Percentiles rank a stretch among this genome's conserved stretches.
These are phyloP conservation scores for Chalciporus sp. DNA, from an alignment of 1,284 basidiomycete species.

Conservation along the genomic window DNA sequence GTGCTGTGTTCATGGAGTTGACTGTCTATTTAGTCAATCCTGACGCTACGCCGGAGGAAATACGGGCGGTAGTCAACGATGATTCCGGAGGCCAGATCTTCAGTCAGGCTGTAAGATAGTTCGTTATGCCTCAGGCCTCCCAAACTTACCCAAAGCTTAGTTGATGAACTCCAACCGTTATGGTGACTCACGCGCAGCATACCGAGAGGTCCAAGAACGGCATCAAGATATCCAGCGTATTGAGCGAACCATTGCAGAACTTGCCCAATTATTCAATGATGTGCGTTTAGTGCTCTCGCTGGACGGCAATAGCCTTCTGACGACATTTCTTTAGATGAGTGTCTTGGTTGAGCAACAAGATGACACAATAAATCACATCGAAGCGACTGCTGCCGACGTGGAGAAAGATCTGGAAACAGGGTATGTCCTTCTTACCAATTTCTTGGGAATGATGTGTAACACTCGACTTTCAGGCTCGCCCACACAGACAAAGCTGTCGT, in stretches of 20 bases:
- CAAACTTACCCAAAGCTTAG: slow-evolving; percentile 40
- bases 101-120: slow-evolving; percentile 80
- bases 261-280: slow-evolving; percentile 96
- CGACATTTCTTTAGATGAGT: slow-evolving; percentile 62
- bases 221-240: slow-evolving; percentile 96
- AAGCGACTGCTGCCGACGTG: slow-evolving; percentile 71
- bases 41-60: slow-evolving; percentile 90
- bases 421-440: slow-evolving; percentile 41
- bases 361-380: slow-evolving; percentile 81
- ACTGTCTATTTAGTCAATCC: slow-evolving; percentile 75
- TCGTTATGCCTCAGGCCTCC: neutral
- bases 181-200: slow-evolving; percentile 88
- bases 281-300: slow-evolving; percentile 41
- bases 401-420: slow-evolving; percentile 83
- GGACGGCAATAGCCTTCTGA: slow-evolving; percentile 1
- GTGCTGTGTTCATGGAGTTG: slow-evolving; percentile 1
- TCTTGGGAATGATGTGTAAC: slow-evolving; percentile 12
- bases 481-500: slow-evolving; percentile 87
- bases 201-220: slow-evolving; percentile 94
- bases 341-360: slow-evolving; percentile 93
- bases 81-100: slow-evolving; percentile 90
- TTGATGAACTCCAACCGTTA: slow-evolving; percentile 90
- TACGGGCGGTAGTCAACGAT: slow-evolving; percentile 85
- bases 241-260: slow-evolving; percentile 88
- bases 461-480: slow-evolving; percentile 50